Base-by-base conservation (phyloP, 2,329 filamentous ascomycete genomes). In the Aspergillus sp. region DNA sequence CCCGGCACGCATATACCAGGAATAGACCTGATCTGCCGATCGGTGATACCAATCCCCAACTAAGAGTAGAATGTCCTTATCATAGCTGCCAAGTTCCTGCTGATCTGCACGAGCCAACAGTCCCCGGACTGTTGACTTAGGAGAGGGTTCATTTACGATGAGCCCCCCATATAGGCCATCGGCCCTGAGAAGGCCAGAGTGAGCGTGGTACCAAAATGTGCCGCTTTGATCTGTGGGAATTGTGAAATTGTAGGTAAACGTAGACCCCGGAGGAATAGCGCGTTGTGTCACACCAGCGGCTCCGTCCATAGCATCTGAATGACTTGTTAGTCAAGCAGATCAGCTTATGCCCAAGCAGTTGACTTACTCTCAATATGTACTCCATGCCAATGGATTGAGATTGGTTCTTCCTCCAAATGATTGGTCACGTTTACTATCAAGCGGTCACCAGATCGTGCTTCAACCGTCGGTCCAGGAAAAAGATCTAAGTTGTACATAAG, bases 241-340 rank as follows among this genome's bases (percentile, higher is more conserved):
- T 7, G 73, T 77, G 67, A 82, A 69, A 30, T 77, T 71, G 60
- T 81, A 81, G 44, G 72, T 68, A 61, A 78, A 79, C n/a, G 66
- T 68, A 8, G 78, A 75, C 3, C 89, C 89, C 0, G 89, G 83
- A 0, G 81, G 5, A 58, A 92, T 88, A 1, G 82, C 72, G 64
- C 88, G 91, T 71, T 93, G 90, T 1, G 88, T 85, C 25, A 90
- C 85, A 50, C 83, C 82, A 0, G 78, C 76, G 0, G 88, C 85
- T 0, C 90, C 90, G 73, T 94, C 90, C 87, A 92, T 91, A 27
- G 62, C 58, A 62, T 71, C 70, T 71, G 59, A 8, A 8, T 11
- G 1, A 17, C 67, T 49, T 66, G 60, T 51, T 23, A 17, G 8
- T 25, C 23, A 30, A 30, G n/a, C 10, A 50, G 10, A 27, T 1